Evolutionary conservation across 2,329 filamentous ascomycete species (phyloP).

Genomic region (Biscogniauxia sp.): DNA sequence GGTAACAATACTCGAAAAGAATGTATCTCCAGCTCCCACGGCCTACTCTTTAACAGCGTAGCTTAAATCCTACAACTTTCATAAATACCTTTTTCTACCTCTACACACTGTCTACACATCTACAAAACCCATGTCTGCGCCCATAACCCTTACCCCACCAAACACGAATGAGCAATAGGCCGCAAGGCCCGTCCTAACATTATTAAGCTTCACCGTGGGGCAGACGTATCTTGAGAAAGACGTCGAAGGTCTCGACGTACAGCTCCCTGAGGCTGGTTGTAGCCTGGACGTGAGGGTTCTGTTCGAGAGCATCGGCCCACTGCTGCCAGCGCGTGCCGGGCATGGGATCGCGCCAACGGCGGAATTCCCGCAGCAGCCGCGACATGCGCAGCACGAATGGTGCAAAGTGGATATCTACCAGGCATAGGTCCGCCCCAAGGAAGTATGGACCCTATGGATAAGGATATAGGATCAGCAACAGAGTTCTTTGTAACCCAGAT

Average conservation of each 20-base stretch:
- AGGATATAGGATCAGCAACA: background rate
- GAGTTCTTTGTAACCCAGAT: no score
- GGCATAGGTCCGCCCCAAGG: conserved; percentile 45
- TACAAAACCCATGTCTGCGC: no score
- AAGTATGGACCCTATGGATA: conserved; percentile 64
- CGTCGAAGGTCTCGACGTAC: conserved; percentile 58
- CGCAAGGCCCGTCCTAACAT: no score
- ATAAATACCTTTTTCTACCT: no score
- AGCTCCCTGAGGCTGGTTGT: conserved; percentile 63
- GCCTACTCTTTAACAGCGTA: no score
- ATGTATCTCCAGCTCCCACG: no score
- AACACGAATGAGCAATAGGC: no score
- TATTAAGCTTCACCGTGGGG: conserved; percentile 10
- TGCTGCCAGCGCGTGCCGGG: conserved; percentile 62
- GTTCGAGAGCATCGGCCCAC: conserved; percentile 71
- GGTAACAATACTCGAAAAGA: no score
- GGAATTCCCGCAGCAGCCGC: conserved; percentile 63
- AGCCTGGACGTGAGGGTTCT: conserved; percentile 58
- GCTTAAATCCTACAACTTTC: no score
- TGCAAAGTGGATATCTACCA: conserved; percentile 74
- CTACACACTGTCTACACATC: no score
- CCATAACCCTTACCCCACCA: no score
- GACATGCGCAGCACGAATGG: conserved; percentile 70
- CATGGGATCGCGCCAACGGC: conserved; percentile 64
- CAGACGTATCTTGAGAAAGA: conserved; percentile 29